Evolutionary conservation across 768 basidiomycete species (phyloP).

Genomic region (Favolaschia claudopus): DNA sequence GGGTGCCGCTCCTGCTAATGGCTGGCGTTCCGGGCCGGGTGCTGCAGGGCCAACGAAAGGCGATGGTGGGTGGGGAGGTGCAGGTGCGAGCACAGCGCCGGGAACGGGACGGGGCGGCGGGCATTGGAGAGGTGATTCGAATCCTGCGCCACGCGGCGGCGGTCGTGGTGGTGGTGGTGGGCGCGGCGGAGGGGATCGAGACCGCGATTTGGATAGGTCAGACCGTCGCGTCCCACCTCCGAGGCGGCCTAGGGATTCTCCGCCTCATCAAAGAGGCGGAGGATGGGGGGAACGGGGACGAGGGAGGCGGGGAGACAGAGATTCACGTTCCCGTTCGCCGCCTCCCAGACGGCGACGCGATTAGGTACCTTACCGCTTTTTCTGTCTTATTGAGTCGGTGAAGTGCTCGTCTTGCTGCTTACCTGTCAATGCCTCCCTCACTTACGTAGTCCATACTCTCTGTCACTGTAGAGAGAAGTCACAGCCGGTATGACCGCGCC

Average conservation of each 20-base stretch:
- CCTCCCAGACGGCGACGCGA: constrained; percentile 20
- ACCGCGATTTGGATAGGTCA: constrained; percentile 32
- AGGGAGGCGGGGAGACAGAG: constrained; percentile 18
- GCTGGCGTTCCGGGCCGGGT: constrained; percentile 40
- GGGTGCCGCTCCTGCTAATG: constrained; percentile 45
- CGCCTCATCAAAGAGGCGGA: constrained; percentile 21
- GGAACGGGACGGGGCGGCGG: constrained; percentile 21
- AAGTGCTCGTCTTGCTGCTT: neutral
- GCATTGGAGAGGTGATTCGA: constrained; percentile 24
- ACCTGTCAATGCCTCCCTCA: neutral
- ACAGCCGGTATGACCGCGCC: too few species aligned
- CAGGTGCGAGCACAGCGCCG: neutral
- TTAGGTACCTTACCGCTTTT: constrained; percentile 4
- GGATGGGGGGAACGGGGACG: constrained; percentile 25
- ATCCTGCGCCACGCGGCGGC: constrained; percentile 29
- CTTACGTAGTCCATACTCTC: too few species aligned
- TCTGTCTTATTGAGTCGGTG: neutral
- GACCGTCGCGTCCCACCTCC: constrained; percentile 24
- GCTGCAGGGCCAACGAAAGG: constrained; percentile 10
- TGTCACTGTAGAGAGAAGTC: too few species aligned
- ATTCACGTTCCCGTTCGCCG: constrained; percentile 21
- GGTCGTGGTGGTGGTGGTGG: constrained; percentile 34
- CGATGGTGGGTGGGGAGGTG: constrained; percentile 21
- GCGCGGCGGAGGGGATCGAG: constrained; percentile 33
- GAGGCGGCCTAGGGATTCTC: constrained; percentile 18